These are phyloP conservation scores for Aspergillus incahuasiensis DNA, from an alignment of 495 filamentous ascomycete species.

Conservation along the genomic window DNA sequence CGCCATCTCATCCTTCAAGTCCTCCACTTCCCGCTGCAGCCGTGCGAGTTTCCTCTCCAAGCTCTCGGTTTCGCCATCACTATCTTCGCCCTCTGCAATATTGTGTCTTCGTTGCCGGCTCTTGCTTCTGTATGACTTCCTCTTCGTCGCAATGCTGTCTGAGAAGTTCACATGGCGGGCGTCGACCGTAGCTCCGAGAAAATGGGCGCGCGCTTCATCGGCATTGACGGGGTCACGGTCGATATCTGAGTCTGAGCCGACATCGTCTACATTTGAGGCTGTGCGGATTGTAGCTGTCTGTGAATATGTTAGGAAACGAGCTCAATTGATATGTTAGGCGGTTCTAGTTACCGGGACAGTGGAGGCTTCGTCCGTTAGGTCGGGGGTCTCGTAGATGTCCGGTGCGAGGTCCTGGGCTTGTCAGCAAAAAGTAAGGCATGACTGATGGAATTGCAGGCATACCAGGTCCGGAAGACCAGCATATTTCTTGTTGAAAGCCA, in stretches of 20 bases:
- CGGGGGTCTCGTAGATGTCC: conserved; percentile 93
- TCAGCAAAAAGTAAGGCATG: neutral
- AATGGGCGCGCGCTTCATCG: conserved; percentile 72
- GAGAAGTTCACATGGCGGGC: conserved; percentile 76
- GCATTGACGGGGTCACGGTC: conserved; percentile 69
- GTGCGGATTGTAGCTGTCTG: conserved; percentile 64
- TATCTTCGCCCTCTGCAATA: conserved; percentile 56
- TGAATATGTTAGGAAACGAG: conserved; percentile 11
- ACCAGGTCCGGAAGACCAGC: conserved; percentile 81
- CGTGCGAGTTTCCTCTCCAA: conserved; percentile 73
- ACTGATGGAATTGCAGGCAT: conserved; percentile 18
- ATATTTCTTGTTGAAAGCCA: conserved; percentile 67
- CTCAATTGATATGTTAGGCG: neutral
- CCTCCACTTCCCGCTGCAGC: conserved; percentile 71
- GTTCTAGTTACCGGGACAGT: conserved; percentile 60
- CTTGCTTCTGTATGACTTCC: conserved; percentile 74
- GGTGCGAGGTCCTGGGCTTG: conserved; percentile 70
- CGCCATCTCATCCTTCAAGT: conserved; percentile 63
- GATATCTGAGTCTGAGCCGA: conserved; percentile 56
- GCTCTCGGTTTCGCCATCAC: conserved; percentile 66
- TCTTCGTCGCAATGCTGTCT: conserved; percentile 69
- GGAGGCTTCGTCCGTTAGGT: conserved; percentile 80
- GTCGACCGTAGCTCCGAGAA: conserved; percentile 69
- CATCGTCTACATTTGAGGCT: conserved; percentile 59
- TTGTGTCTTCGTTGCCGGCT: conserved; percentile 56